Evolutionary conservation across 1,284 basidiomycete species (phyloP), one percentile per base, ranked within the genome.

Genomic region (Heterobasidion annosum): DNA sequence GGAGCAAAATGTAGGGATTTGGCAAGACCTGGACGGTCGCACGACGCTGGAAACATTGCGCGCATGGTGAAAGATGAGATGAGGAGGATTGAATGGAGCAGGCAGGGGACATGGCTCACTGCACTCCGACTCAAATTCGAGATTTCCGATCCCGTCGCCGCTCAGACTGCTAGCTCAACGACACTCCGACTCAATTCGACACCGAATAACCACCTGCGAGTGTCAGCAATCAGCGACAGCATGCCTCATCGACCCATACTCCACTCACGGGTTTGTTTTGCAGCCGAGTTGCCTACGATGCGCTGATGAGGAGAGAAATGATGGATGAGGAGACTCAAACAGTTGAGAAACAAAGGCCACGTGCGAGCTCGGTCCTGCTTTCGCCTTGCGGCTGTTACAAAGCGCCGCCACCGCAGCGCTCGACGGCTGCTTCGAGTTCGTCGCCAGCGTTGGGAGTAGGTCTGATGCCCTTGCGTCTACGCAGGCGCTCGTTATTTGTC

Each of bases 111-210:
- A 57, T 57, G 58, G 58, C 59, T 51, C 53, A 60, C 59, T 43
- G 51, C 54, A 69, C 69, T 70, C 66, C 69, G 67, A 66, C 67
- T 67, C 62, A 68, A 67, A 65, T 67, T 60, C 59, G 61, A 61
- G 63, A 64, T 65, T 67, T 68, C 68, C 55, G 68, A 67, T 63
- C 60, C 62, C 66, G 69, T 70, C 70, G 69, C 68, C 68, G 70
- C 68, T 68, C 67, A 68, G 68, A 69, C 58, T 57, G 40, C 46
- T 50, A 54, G 18, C 37, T 40, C 37, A 48, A 45, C 35, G 53
- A 43, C 48, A 56, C 59, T 60, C 59, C 59, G 59, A 58, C 55
- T 56, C 51, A 60, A 57, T 51, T 59, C n/a, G 25, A 25, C 25
- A 25, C 25, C 25, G 25, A 25, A 25, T 25, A 25, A 25, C 25